These are phyloP conservation scores for Microdochium bolleyi DNA, from an alignment of 2,329 filamentous ascomycete genomes.

Conservation along the genomic window DNA sequence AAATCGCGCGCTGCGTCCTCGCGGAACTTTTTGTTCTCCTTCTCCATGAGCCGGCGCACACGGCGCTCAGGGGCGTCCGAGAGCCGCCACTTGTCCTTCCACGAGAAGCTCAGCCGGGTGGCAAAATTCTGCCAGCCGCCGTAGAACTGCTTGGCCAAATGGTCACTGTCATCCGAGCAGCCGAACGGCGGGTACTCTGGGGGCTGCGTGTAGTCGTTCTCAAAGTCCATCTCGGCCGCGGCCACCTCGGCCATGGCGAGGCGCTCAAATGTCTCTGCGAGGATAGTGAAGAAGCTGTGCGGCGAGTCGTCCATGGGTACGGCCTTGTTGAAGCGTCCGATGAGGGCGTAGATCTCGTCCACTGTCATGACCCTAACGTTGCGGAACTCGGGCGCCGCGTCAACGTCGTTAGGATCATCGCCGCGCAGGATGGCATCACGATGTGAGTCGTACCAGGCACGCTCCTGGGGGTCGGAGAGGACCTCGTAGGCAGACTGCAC, in stretches of 20 bases:
- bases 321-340: conserved; percentile 70
- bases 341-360: conserved; percentile 69
- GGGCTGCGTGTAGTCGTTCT: conserved; percentile 39
- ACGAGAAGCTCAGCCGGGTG: conserved; percentile 79
- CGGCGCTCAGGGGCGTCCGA: conserved; percentile 83
- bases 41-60: conserved; percentile 80
- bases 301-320: conserved; percentile 75
- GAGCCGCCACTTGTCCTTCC: conserved; percentile 79
- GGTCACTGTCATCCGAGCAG: conserved; percentile 61
- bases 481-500: conserved; percentile 91
- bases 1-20: conserved; percentile 82
- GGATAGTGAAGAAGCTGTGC: conserved; percentile 75
- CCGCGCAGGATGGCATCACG: conserved; percentile 74
- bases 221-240: conserved; percentile 55
- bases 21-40: conserved; percentile 80
- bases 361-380: conserved; percentile 71
- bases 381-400: conserved; percentile 50
- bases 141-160: conserved; percentile 75
- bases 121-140: conserved; percentile 70
- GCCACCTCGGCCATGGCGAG: conserved; percentile 73
- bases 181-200: conserved; percentile 77
- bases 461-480: conserved; percentile 90
- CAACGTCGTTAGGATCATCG: conserved; percentile 40
- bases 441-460: conserved; percentile 97
- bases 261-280: conserved; percentile 70